phyloP scores from a whole-genome alignment of 2,329 filamentous ascomycete genomes.

The Sporothrix humicola region DNA sequence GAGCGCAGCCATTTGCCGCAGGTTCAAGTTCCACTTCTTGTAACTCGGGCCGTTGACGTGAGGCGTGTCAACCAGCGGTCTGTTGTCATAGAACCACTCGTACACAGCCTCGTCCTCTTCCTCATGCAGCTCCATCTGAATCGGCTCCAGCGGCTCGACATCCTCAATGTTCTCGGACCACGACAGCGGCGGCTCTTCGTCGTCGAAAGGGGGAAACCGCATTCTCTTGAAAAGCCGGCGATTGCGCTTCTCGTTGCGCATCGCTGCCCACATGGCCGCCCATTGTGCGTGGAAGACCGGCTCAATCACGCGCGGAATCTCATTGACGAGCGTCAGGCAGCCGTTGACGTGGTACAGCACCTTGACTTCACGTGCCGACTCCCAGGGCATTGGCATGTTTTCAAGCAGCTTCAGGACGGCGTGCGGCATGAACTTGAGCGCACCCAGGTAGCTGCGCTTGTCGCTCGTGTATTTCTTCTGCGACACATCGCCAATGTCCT shows the following conservation, averaged over 20 bases:
- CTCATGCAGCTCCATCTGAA: conserved; percentile 97
- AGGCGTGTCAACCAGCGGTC: conserved; percentile 84
- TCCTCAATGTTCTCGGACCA: conserved; percentile 99
- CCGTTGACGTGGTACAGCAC: conserved; percentile 98
- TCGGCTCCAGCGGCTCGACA: conserved; percentile 94
- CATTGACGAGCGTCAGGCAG: conserved; percentile 94
- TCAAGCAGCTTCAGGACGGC: conserved; percentile 95
- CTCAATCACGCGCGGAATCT: conserved; percentile 94
- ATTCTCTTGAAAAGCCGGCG: conserved; percentile 96
- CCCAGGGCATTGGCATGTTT: conserved; percentile 99
- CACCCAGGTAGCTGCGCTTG: conserved; percentile 96
- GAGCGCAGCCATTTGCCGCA: conserved; percentile 95
- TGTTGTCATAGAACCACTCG: conserved; percentile 98
- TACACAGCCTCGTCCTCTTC: conserved; percentile 88
- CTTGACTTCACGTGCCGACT: conserved; percentile 93
- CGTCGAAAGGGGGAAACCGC: conserved; percentile 98
- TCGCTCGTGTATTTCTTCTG: conserved; percentile 99
- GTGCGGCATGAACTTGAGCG: conserved; percentile 98
- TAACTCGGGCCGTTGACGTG: conserved; percentile 98
- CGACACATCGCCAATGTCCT: conserved; percentile 97
- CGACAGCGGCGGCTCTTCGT: conserved; percentile 94
- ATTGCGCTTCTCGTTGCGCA: conserved; percentile 98
- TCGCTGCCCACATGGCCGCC: conserved; percentile 99
- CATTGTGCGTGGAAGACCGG: conserved; percentile 98
- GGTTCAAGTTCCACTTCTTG: conserved; percentile 88